Percentiles rank a stretch among this genome's conserved stretches.
phyloP scores from a whole-genome alignment of 139 green algal species.

The Limnomonas spitsbergensis region DNA sequence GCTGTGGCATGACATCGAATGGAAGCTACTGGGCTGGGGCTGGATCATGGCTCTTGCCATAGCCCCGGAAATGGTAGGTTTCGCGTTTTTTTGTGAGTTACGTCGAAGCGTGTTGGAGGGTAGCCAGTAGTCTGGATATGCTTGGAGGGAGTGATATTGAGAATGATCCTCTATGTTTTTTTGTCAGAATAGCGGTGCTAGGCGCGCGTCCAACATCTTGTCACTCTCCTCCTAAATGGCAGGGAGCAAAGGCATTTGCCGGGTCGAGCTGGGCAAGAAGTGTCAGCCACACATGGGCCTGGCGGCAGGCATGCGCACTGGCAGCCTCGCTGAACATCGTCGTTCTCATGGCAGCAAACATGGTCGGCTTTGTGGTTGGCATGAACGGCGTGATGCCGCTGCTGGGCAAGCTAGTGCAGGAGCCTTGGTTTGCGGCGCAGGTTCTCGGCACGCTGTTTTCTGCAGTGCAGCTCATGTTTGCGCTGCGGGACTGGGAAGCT shows the following conservation, averaged over 20 bases:
- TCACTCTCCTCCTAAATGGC: too few species aligned
- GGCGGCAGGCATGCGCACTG: slow-evolving; percentile 39
- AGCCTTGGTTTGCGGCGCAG: slow-evolving; percentile 36
- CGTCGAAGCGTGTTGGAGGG: too few species aligned
- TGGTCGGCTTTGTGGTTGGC: slow-evolving; percentile 73
- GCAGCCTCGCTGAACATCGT: slow-evolving; percentile 63
- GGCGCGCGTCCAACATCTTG: neutral
- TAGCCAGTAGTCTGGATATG: too few species aligned
- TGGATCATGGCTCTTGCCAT: slow-evolving; percentile 76
- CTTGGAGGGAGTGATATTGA: too few species aligned
- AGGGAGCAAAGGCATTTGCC: too few species aligned
- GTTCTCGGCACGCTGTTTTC: slow-evolving; percentile 62
- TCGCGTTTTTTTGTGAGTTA: neutral
- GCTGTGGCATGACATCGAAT: slow-evolving; percentile 93
- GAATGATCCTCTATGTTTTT: too few species aligned
- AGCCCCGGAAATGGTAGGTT: slow-evolving; percentile 61
- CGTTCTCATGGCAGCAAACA: slow-evolving; percentile 76
- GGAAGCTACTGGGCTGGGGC: slow-evolving; percentile 74
- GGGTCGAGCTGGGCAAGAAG: too few species aligned
- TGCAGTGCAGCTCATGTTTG: slow-evolving; percentile 77
- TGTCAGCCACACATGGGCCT: slow-evolving; percentile 18
- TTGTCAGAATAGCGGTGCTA: neutral
- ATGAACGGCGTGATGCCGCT: slow-evolving; percentile 42
- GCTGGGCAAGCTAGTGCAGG: slow-evolving; percentile 42
- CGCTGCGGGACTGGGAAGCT: slow-evolving; percentile 22